Conservation (phyloP, 768 basidiomycete genomes). For the Crepidotus variabilis region DNA sequence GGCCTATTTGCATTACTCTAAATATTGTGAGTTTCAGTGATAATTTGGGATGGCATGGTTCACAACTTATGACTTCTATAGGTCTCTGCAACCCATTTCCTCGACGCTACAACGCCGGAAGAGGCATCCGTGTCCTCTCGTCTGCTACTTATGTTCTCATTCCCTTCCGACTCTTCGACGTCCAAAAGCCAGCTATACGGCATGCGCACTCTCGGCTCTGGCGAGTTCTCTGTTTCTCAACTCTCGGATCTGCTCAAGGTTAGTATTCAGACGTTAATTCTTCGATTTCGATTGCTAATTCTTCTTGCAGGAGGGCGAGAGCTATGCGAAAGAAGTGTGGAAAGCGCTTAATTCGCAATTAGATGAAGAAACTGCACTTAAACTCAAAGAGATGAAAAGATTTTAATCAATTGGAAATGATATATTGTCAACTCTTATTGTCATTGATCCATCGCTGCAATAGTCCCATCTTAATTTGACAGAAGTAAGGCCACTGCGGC, state of each 20-base stretch:
- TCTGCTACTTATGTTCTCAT: constrained; percentile 64
- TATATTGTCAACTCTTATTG: no score
- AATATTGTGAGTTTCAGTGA: constrained; percentile 55
- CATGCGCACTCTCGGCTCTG: constrained; percentile 60
- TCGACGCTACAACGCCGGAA: constrained; percentile 73
- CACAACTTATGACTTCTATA: constrained; percentile 18
- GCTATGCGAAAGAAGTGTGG: constrained; percentile 56
- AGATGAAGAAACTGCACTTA: no score
- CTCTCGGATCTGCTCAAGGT: constrained; percentile 58
- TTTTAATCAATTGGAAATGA: no score
- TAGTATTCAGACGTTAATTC: constrained; percentile 6
- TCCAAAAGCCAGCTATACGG: constrained; percentile 45
- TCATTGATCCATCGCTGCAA: no score
- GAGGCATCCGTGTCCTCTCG: constrained; percentile 63
- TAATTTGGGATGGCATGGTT: background rate
- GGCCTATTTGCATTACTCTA: constrained; percentile 78
- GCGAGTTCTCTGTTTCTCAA: constrained; percentile 47
- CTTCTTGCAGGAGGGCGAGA: constrained; percentile 54
- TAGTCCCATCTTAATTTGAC: no score
- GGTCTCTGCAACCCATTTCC: constrained; percentile 58
- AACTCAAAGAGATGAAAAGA: no score
- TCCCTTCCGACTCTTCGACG: constrained; percentile 28
- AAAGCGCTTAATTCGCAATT: constrained; percentile 42
- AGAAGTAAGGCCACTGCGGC: no score
- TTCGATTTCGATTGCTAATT: background rate